Conservation (phyloP, 140 eudicot genomes). For the Oenanthe javanica region DNA sequence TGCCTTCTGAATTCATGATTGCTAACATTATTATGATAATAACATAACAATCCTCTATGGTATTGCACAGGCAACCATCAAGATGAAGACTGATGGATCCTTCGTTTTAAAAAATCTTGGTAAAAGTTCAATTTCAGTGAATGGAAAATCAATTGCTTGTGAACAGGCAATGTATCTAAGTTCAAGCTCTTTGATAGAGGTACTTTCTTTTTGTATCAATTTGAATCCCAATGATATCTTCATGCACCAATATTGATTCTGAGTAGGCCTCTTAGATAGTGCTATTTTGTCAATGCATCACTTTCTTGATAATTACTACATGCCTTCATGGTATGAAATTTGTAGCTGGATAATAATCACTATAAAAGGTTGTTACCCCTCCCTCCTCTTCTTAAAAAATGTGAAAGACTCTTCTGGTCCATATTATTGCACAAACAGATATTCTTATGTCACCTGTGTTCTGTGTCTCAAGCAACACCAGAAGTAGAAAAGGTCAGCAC, state of each 20-base stretch:
- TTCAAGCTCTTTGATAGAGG: constrained; percentile 80
- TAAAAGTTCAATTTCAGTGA: constrained; percentile 53
- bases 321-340: neutral
- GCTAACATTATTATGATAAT: neutral
- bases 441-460: too few species aligned
- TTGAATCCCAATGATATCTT: neutral
- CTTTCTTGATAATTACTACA: neutral
- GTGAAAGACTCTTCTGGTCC: neutral
- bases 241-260: neutral
- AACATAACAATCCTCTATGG: constrained; percentile 2
- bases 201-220: constrained; percentile 16
- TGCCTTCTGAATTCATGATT: too few species aligned
- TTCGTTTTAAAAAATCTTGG: constrained; percentile 70
- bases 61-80: constrained; percentile 63
- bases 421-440: neutral
- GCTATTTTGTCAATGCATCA: neutral
- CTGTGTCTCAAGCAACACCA: neutral
- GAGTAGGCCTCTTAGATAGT: neutral
- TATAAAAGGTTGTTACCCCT: neutral
- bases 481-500: neutral
- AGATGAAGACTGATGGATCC: constrained; percentile 78
- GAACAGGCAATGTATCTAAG: constrained; percentile 47
- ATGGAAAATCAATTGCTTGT: constrained; percentile 39
- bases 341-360: too few species aligned
- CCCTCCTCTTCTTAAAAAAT: neutral